Conservation (phyloP, 2,329 filamentous ascomycete species). For the Pyrenophora teres region DNA sequence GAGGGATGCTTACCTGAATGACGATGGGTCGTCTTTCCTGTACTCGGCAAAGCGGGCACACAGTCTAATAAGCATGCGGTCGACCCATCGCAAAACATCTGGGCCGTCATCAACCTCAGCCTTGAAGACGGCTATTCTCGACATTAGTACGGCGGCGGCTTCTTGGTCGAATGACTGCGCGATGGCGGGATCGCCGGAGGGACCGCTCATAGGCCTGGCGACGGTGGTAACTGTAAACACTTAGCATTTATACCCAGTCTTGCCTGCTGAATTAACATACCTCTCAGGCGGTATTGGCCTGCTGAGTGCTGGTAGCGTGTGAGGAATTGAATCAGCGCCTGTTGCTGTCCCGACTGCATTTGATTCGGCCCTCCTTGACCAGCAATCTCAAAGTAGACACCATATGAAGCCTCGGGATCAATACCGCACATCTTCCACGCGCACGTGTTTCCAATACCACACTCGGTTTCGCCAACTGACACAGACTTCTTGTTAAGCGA, state of each 20-base stretch:
- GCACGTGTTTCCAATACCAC: slow-evolving; percentile 97
- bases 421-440: slow-evolving; percentile 99
- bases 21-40: slow-evolving; percentile 95
- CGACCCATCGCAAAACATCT: slow-evolving; percentile 97
- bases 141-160: slow-evolving; percentile 96
- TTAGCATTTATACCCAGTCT: slow-evolving; percentile 13
- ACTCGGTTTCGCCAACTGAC: slow-evolving; percentile 96
- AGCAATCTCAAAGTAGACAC: slow-evolving; percentile 96
- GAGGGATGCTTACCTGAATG: slow-evolving; percentile 68
- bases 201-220: slow-evolving; percentile 86
- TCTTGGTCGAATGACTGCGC: slow-evolving; percentile 98
- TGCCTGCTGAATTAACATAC: slow-evolving; percentile 15
- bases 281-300: slow-evolving; percentile 88
- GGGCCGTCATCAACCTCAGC: slow-evolving; percentile 97
- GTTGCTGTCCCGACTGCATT: slow-evolving; percentile 84
- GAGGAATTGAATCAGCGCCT: slow-evolving; percentile 96
- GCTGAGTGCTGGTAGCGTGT: slow-evolving; percentile 99
- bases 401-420: slow-evolving; percentile 90
- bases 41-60: slow-evolving; percentile 98
- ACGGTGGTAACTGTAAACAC: slow-evolving; percentile 76
- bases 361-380: slow-evolving; percentile 85
- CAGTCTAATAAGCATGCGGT: slow-evolving; percentile 95
- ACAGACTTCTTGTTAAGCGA: slow-evolving; percentile 98
- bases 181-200: slow-evolving; percentile 90
- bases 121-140: slow-evolving; percentile 98